Conservation (phyloP, 805 yeast genomes). For the Hanseniaspora osmophila region DNA sequence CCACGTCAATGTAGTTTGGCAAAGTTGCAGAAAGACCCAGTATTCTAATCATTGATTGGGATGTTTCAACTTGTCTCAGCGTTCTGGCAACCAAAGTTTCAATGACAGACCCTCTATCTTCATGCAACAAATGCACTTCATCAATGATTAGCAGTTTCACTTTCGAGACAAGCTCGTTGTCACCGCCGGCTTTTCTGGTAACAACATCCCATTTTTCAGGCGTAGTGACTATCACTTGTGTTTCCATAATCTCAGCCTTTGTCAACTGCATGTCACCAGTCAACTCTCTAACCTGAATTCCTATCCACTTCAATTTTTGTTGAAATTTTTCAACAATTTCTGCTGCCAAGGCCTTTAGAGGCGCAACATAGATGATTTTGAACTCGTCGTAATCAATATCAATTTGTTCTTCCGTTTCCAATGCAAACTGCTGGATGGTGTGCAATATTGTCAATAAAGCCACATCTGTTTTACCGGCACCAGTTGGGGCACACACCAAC, state of each 20-base stretch:
- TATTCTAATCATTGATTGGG: slow-evolving; percentile 88
- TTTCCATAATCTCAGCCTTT: slow-evolving; percentile 58
- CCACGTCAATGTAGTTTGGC: slow-evolving; percentile 85
- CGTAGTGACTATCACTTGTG: slow-evolving; percentile 84
- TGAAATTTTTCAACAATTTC: slow-evolving; percentile 88
- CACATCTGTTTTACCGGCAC: slow-evolving; percentile 95
- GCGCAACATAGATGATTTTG: slow-evolving; percentile 86
- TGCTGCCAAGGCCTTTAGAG: slow-evolving; percentile 86
- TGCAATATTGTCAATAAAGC: slow-evolving; percentile 72
- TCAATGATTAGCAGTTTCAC: slow-evolving; percentile 81
- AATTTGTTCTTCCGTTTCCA: slow-evolving; percentile 35
- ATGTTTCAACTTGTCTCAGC: slow-evolving; percentile 81
- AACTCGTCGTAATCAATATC: slow-evolving; percentile 72
- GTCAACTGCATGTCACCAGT: slow-evolving; percentile 95
- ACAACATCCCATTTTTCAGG: slow-evolving; percentile 98
- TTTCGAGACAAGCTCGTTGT: slow-evolving; percentile 67
- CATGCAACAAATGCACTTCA: slow-evolving; percentile 92
- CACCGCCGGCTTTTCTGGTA: slow-evolving; percentile 79
- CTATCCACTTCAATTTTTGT: slow-evolving; percentile 67
- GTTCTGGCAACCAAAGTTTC: slow-evolving; percentile 93
- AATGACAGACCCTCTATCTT: slow-evolving; percentile 94
- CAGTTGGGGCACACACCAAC: slow-evolving; percentile 95
- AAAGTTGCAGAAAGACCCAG: slow-evolving; percentile 87
- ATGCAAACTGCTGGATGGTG: slow-evolving; percentile 57
- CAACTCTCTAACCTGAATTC: slow-evolving; percentile 71